These are phyloP conservation scores for Apostasia shenzhenica DNA, from an alignment of 106 monocot genomes.

Conservation along the genomic window DNA sequence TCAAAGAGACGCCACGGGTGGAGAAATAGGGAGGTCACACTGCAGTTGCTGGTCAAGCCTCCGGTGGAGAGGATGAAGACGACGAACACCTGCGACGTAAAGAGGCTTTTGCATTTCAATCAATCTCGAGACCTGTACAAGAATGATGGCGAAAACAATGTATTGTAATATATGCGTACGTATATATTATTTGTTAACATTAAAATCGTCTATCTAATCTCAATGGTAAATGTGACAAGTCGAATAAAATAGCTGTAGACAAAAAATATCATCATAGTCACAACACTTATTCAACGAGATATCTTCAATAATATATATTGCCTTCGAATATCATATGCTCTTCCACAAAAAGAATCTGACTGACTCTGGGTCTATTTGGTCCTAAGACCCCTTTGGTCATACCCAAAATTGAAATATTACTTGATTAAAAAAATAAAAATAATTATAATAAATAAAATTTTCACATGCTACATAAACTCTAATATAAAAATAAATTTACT, in stretches of 20 bases:
- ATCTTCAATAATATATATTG: no score
- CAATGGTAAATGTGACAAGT: not conserved
- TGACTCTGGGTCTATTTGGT: no score
- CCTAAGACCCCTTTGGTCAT: no score
- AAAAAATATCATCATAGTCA: no score
- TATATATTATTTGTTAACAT: not conserved
- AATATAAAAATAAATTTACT: no score
- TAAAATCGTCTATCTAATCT: not conserved
- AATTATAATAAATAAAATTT: no score
- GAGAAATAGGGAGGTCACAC: not conserved
- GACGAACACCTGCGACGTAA: constrained; percentile 48
- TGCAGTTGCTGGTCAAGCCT: constrained; percentile 5
- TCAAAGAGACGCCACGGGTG: not conserved
- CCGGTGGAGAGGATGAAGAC: constrained; percentile 51
- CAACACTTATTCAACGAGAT: no score
- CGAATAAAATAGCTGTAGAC: not conserved
- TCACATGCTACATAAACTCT: no score
- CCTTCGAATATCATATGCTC: no score
- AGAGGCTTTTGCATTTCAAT: constrained; percentile 85
- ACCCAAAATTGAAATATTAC: no score
- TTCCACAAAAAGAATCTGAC: no score
- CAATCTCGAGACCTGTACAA: constrained; percentile 64
- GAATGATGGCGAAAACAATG: not conserved
- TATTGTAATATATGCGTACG: not conserved
- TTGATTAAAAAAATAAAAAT: no score